Evolutionary conservation across 169 alveolate species (phyloP).

Genomic region (Babesia microti): DNA sequence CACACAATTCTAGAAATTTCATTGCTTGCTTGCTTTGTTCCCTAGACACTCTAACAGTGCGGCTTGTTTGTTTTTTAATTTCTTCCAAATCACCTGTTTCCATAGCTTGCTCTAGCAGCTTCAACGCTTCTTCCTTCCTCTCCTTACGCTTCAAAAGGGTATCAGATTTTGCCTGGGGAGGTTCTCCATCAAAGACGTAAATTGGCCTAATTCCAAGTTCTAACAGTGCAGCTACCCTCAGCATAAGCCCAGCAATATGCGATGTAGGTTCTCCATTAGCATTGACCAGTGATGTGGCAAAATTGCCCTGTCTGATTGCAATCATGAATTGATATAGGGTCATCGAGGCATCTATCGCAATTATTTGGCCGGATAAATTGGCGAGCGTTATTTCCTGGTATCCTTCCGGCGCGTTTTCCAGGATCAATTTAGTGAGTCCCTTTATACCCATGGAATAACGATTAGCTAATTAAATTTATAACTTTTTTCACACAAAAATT

Average conservation of each 20-base stretch:
- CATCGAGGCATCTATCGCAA: conserved; percentile 92
- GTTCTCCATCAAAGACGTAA: conserved; percentile 97
- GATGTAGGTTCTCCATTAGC: conserved; percentile 85
- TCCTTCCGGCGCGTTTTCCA: conserved; percentile 79
- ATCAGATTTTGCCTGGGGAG: conserved; percentile 84
- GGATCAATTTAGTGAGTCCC: conserved; percentile 75
- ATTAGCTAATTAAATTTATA: too few relatives aligned
- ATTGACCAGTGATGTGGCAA: conserved; percentile 73
- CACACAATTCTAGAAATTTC: conserved; percentile 79
- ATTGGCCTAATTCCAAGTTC: conserved; percentile 87
- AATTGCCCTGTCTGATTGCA: conserved; percentile 73
- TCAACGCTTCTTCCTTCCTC: conserved; percentile 79
- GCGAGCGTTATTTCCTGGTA: conserved; percentile 56
- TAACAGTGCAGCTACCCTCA: conserved; percentile 72
- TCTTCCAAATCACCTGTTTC: conserved; percentile 86
- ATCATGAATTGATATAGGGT: conserved; percentile 87
- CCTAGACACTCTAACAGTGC: conserved; percentile 83
- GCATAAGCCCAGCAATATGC: conserved; percentile 79
- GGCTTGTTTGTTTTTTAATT: conserved; percentile 77
- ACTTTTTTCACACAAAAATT: too few relatives aligned
- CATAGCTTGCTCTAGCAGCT: conserved; percentile 63
- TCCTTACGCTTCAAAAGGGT: conserved; percentile 74
- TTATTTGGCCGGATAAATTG: conserved; percentile 69
- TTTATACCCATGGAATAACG: conserved; percentile 90
- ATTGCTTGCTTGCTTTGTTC: conserved; percentile 87